phyloP scores from a whole-genome alignment of 2,329 filamentous ascomycete species.

The Neophaeococcomyces aloes region DNA sequence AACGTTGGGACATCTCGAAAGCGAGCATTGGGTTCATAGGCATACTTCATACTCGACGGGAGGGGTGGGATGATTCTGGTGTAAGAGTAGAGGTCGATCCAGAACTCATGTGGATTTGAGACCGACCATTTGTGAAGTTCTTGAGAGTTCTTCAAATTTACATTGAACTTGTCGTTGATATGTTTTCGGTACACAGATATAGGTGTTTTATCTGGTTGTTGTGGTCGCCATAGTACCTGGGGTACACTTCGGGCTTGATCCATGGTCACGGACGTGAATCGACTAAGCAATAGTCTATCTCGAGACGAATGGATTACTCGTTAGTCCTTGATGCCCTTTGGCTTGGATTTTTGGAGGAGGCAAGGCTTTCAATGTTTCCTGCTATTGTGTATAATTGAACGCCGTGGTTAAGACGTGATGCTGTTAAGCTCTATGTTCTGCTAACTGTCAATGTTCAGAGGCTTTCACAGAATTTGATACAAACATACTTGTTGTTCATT shows the following conservation, averaged over 20 bases:
- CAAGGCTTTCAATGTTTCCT: too few relatives aligned
- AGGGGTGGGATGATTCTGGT: constrained; percentile 23
- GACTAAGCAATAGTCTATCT: background rate
- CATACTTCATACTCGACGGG: constrained; percentile 24
- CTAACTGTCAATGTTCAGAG: too few relatives aligned
- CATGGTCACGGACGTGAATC: background rate
- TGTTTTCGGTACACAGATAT: constrained; percentile 18
- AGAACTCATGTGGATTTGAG: constrained; percentile 32
- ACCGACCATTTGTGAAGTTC: constrained; percentile 34
- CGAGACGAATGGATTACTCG: background rate
- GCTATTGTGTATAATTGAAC: too few relatives aligned
- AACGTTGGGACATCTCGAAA: constrained; percentile 30
- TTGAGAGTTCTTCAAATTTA: constrained; percentile 21
- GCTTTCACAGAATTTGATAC: too few relatives aligned
- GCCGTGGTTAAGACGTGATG: too few relatives aligned
- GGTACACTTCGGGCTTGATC: background rate
- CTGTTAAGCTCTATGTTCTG: too few relatives aligned
- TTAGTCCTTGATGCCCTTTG: too few relatives aligned
- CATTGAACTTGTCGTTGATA: constrained; percentile 16
- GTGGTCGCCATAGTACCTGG: constrained; percentile 13
- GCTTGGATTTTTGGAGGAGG: too few relatives aligned
- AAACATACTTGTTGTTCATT: too few relatives aligned
- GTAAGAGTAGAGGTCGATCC: constrained; percentile 34
- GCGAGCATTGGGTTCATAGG: constrained; percentile 28
- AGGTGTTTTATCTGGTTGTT: constrained; percentile 15